Conservation (phyloP, 257 asterid genomes). For the Solanum pinnatisectum region DNA sequence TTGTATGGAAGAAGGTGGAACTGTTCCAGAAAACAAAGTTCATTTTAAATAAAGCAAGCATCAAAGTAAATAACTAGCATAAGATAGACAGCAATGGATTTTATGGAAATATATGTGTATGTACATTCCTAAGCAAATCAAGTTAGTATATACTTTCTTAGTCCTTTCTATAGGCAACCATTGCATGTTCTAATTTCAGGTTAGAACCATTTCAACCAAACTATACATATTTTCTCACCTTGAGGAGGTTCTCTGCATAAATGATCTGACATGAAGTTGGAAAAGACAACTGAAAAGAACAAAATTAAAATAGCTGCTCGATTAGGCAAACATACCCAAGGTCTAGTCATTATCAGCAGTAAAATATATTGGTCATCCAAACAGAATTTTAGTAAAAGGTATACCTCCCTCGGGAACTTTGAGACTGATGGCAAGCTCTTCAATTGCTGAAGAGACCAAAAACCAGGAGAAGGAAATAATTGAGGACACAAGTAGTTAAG, state of each 20-base stretch:
- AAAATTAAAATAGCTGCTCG: constrained; percentile 6
- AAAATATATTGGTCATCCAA: not conserved
- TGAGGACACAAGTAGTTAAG: constrained; percentile 82
- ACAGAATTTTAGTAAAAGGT: not conserved
- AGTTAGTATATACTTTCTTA: not conserved
- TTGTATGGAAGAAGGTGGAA: constrained; percentile 69
- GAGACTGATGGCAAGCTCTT: constrained; percentile 11
- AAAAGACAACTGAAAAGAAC: constrained; percentile 35
- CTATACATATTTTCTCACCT: constrained; percentile 26
- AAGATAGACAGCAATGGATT: not conserved
- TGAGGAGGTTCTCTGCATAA: constrained; percentile 90
- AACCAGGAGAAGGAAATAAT: constrained; percentile 80
- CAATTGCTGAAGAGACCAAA: constrained; percentile 45
- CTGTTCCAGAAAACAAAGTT: constrained; percentile 22
- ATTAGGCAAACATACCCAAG: not conserved
- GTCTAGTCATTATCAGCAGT: not conserved
- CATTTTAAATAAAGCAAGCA: not conserved
- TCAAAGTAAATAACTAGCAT: not conserved
- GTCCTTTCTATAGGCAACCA: not conserved
- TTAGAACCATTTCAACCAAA: not conserved
- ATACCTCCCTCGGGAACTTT: constrained; percentile 27
- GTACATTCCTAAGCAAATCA: not conserved
- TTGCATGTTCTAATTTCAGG: not conserved
- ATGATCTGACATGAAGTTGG: constrained; percentile 19
- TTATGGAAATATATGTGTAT: not conserved